A percentile compares a stretch with the other conserved stretches of the same genome.
Evolutionary conservation across 148 eudicot species (phyloP).

Genomic region (Camellia lanceoleosa): DNA sequence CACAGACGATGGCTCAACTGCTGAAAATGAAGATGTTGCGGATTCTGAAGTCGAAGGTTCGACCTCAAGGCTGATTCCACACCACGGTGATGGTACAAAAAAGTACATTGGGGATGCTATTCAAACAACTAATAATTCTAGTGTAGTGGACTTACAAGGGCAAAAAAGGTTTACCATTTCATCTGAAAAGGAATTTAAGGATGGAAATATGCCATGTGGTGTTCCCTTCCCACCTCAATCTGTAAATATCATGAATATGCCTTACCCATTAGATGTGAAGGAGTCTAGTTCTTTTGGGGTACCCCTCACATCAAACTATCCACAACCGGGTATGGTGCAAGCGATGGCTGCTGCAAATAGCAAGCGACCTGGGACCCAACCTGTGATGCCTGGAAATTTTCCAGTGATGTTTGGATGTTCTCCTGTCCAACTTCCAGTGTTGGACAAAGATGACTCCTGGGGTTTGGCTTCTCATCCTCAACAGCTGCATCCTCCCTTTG

Average conservation of each 20-base stretch:
- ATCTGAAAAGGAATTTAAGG: slow-evolving; percentile 41
- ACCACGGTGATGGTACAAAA: slow-evolving; percentile 46
- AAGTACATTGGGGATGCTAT: slow-evolving; percentile 37
- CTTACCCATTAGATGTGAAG: slow-evolving; percentile 47
- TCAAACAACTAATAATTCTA: slow-evolving; percentile 29
- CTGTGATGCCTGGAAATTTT: slow-evolving; percentile 44
- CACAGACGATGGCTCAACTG: slow-evolving; percentile 92
- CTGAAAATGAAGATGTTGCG: slow-evolving; percentile 94
- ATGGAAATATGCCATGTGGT: slow-evolving; percentile 38
- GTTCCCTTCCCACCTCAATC: slow-evolving; percentile 41
- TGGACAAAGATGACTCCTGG: slow-evolving; percentile 59
- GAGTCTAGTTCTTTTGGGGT: slow-evolving; percentile 40
- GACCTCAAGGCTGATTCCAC: slow-evolving; percentile 50
- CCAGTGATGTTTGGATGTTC: slow-evolving; percentile 64
- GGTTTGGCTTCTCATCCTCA: slow-evolving; percentile 48
- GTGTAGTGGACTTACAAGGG: slow-evolving; percentile 33
- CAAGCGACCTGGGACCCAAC: slow-evolving; percentile 33
- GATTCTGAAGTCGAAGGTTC: slow-evolving; percentile 87
- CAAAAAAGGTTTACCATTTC: slow-evolving; percentile 43
- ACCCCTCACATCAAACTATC: slow-evolving; percentile 33
- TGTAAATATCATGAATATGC: slow-evolving; percentile 41
- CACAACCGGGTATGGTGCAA: slow-evolving; percentile 46
- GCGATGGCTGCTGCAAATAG: slow-evolving; percentile 33
- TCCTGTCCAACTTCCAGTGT: slow-evolving; percentile 57
- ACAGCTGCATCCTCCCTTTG: slow-evolving; percentile 42